Base-by-base conservation (phyloP, 2,329 filamentous ascomycete species). In the Sarocladiaceae sp. region DNA sequence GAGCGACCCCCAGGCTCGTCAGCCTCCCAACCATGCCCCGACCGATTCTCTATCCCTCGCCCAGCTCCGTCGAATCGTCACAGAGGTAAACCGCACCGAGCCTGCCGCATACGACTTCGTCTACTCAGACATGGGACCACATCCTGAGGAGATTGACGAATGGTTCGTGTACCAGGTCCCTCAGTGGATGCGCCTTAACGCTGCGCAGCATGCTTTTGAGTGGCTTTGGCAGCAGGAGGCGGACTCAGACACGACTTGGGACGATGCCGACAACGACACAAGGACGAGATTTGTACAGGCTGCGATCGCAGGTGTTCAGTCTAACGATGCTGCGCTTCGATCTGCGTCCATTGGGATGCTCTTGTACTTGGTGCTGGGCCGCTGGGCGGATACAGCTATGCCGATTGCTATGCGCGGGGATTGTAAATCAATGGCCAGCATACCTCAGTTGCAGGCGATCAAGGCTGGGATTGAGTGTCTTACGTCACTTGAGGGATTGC, bases 121-220 rank as follows among this genome's bases (percentile, higher is more conserved):
- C 57, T 93, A 93, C 71, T 74, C 80, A 23, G 88, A 93, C 67
- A 79, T 80, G 52, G 84, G 86, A 20, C 74, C 83, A 1, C 86
- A 96, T 60, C 83, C 88, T 17, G 90, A 94, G 57, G 94, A 99
- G 73, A 78, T 99, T 46, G 90, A 97, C 65, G 94, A 99, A 71
- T 99, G 94, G 94, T 99, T 99, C 69, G 84, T 87, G 51, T 97
- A 97, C 70, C 87, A 88, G 60, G 85, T 90, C 56, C 88, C 88
- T 69, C 92, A 97, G 65, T 88, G 89, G 71, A 79, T 86, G 44
- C 86, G 92, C 62, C 75, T 97, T 47, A 80, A 88, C 51, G 82
- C 85, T 51, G 86, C 88, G 18, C 88, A 89, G 63, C 77, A 83
- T 33, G 84, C 86, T 2, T 97, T 96, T 63, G 82, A 91, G 57